A percentile compares a stretch with the other conserved stretches of the same genome.
Evolutionary conservation across 495 filamentous ascomycete species (phyloP).

Genomic region (Corynascus novoguineensis): DNA sequence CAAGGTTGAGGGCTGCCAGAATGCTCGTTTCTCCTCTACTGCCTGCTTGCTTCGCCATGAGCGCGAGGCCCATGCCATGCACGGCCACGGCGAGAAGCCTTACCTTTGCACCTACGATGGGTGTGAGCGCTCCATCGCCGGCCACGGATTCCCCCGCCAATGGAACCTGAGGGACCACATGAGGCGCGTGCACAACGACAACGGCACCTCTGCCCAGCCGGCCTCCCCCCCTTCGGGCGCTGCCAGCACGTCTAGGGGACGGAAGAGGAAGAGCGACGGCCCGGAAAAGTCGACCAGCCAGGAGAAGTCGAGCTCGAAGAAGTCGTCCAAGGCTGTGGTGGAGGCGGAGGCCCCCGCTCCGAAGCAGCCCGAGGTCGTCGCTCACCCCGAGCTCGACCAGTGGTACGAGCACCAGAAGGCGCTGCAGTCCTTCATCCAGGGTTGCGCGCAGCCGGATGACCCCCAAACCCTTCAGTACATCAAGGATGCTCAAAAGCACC

Average conservation of each 20-base stretch:
- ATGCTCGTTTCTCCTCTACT: slow-evolving; percentile 82
- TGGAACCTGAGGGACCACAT: slow-evolving; percentile 96
- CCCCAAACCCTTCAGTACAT: slow-evolving; percentile 40
- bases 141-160: slow-evolving; percentile 83
- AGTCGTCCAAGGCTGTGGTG: slow-evolving; percentile 28
- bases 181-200: slow-evolving; percentile 85
- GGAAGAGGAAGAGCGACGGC: slow-evolving; percentile 46
- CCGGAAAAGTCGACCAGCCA: slow-evolving; percentile 32
- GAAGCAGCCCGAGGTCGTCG: slow-evolving; percentile 27
- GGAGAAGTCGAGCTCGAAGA: slow-evolving; percentile 38
- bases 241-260: slow-evolving; percentile 34
- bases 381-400: slow-evolving; percentile 36
- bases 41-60: slow-evolving; percentile 93
- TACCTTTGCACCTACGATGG: slow-evolving; percentile 78
- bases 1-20: slow-evolving; percentile 71
- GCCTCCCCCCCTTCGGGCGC: slow-evolving; percentile 35
- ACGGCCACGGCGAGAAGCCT: slow-evolving; percentile 87
- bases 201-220: slow-evolving; percentile 35
- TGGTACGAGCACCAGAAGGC: slow-evolving; percentile 47
- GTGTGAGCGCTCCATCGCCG: slow-evolving; percentile 71
- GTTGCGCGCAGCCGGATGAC: slow-evolving; percentile 42
- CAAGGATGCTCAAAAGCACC: slow-evolving; percentile 40
- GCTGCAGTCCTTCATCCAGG: slow-evolving; percentile 38
- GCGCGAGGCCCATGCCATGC: slow-evolving; percentile 89
- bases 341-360: slow-evolving; percentile 27